A percentile compares a stretch with the other conserved stretches of the same genome.
Evolutionary conservation across 2,329 filamentous ascomycete genomes (phyloP).

Genomic region (Ceratocystis smalleyi): DNA sequence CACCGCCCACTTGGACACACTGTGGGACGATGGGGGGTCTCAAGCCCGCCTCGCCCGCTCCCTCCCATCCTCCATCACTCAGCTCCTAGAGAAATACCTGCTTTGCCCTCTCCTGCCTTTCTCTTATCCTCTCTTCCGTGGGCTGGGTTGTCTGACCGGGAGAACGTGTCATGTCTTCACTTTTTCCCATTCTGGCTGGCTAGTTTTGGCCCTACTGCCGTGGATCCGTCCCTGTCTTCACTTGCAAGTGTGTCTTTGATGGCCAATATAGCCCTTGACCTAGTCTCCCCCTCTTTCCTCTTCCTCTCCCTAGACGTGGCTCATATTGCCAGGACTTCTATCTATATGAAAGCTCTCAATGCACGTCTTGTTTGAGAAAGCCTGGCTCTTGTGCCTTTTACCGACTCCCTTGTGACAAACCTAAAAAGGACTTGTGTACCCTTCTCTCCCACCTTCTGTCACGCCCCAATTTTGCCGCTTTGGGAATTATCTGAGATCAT

Average conservation of each 20-base stretch:
- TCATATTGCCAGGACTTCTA: background rate
- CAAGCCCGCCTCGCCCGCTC: background rate
- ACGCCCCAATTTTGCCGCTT: background rate
- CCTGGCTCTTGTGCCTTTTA: background rate
- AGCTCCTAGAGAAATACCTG: background rate
- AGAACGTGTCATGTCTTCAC: background rate
- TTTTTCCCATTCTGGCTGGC: background rate
- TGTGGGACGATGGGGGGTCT: too few relatives aligned
- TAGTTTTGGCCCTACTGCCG: too few relatives aligned
- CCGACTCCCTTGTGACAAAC: background rate
- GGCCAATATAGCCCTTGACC: background rate
- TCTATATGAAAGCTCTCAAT: slow-evolving; percentile 2
- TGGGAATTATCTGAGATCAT: background rate
- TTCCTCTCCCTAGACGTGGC: background rate
- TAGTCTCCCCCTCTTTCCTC: background rate
- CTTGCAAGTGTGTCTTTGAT: background rate
- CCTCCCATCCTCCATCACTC: background rate
- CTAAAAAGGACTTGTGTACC: background rate
- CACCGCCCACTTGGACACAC: background rate
- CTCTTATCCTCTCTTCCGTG: background rate
- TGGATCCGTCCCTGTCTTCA: background rate
- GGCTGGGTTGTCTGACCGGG: background rate
- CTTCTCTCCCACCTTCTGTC: background rate
- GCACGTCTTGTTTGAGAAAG: background rate
- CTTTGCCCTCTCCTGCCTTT: background rate